Base-by-base conservation (phyloP, 2,329 filamentous ascomycete genomes). In the Septoria petroselini region DNA sequence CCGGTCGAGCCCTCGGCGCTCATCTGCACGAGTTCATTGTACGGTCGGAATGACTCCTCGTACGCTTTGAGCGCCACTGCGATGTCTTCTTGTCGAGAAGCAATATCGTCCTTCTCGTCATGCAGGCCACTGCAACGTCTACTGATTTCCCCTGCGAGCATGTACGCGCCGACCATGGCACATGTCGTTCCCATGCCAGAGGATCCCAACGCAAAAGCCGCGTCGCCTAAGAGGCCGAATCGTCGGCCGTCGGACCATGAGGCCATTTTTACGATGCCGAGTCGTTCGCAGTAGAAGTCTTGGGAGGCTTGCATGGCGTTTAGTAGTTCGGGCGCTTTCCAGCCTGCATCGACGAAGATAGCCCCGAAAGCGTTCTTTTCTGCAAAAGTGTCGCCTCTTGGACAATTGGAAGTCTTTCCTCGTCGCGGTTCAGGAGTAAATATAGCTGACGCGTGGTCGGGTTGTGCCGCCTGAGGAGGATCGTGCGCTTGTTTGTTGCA, bases 251-350 rank as follows among this genome's bases (percentile, higher is more conserved):
- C 64, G 12, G 56, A 65, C 41, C 41, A 50, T 2, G 41, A 8
- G 27, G 31, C 41, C 21, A 45, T 38, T 14, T 50, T 39, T 0
- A 50, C 48, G 15, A 50, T 31, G 3, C 48, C 33, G 2, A 50
- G 34, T 3, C 43, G 47, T 65, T 70, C 70, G 48, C 55, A 56
- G 48, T 64, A 64, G 43, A 65, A 62, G 38, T 64, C 63, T 2
- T 61, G 50, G 2, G 57, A 53, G 11, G 55, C 39, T 19, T 62
- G 47, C 65, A 73, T 69, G 0, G 63, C 69, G 4, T 61, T 52
- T 27, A 74, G 54, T 3, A 76, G 62, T 3, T 71, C 62, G 0
- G 60, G 52, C 4, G 62, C 59, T 45, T 71, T 65, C 62, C 62
- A 65, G 3, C 61, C 61, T 4, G 54, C 55, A 41, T 61, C 58